phyloP scores from a whole-genome alignment of 306 rosid species.

The Quercus wislizeni region DNA sequence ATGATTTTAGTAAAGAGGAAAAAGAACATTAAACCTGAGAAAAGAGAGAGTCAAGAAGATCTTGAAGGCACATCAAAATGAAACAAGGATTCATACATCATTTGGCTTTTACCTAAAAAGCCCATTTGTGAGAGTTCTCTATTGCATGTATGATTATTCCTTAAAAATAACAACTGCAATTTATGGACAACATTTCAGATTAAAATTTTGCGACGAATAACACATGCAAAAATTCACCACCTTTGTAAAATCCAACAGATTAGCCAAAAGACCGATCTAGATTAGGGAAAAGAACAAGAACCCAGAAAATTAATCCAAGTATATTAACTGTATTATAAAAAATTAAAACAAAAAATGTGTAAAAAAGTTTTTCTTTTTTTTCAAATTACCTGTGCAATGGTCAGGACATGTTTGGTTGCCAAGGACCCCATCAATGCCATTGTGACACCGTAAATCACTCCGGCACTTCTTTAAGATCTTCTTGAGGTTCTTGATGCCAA shows the following conservation, averaged over 20 bases:
- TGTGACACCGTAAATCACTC: conserved; percentile 33
- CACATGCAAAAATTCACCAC: background rate
- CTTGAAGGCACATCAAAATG: background rate
- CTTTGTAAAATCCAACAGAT: background rate
- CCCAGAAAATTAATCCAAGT: background rate
- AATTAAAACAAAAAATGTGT: background rate
- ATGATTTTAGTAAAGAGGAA: background rate
- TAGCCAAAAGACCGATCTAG: background rate
- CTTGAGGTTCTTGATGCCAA: conserved; percentile 88
- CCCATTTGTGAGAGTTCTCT: no score
- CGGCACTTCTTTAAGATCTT: conserved; percentile 80
- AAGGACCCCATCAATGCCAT: conserved; percentile 23
- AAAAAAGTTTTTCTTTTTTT: background rate
- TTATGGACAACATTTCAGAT: background rate
- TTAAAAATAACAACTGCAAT: background rate
- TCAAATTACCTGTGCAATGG: conserved; percentile 60
- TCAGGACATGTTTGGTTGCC: conserved; percentile 49
- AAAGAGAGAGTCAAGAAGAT: background rate
- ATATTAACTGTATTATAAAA: background rate
- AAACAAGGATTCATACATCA: background rate
- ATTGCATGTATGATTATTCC: no score
- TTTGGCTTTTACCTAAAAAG: background rate
- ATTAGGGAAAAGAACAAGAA: background rate
- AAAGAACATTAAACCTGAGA: background rate
- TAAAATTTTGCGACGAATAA: background rate